These are phyloP conservation scores for Aspergillus fischeri DNA, from an alignment of 2,329 filamentous ascomycete species.

Conservation along the genomic window DNA sequence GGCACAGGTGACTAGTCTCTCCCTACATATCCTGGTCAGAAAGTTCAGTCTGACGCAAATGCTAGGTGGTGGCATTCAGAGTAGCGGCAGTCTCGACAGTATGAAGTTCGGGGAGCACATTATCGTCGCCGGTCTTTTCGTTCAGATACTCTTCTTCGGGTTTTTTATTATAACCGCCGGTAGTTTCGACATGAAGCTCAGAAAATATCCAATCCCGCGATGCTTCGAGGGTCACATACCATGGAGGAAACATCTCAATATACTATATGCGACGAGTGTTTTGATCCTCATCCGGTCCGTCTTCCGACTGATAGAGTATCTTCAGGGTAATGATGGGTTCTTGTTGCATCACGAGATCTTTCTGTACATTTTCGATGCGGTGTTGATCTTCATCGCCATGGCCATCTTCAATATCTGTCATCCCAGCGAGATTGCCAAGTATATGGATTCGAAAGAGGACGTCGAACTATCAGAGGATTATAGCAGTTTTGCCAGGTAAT, in stretches of 20 bases:
- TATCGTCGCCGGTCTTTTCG: constrained; percentile 52
- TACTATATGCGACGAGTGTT: constrained; percentile 11
- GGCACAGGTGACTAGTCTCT: constrained; percentile 15
- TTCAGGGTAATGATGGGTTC: constrained; percentile 15
- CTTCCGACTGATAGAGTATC: constrained; percentile 18
- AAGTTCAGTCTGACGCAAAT: no score
- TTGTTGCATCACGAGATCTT: constrained; percentile 15
- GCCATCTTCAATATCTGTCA: not conserved
- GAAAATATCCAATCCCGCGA: constrained; percentile 4
- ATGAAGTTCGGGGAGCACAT: constrained; percentile 30
- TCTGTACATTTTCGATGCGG: constrained; percentile 14
- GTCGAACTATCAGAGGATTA: no score
- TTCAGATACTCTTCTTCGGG: constrained; percentile 59
- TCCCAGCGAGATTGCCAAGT: not conserved
- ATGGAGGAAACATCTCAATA: constrained; percentile 9
- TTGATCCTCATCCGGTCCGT: constrained; percentile 18
- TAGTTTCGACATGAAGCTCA: constrained; percentile 7
- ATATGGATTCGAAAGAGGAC: no score
- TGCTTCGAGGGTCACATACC: not conserved
- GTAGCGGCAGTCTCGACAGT: constrained; percentile 3
- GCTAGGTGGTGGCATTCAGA: constrained; percentile 16
- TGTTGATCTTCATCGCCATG: constrained; percentile 1
- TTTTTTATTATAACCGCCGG: constrained; percentile 45
- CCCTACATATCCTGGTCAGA: not conserved
- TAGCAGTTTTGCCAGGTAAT: no score